Evolutionary conservation across 768 basidiomycete genomes (phyloP).

Genomic region (Calocybe indica): DNA sequence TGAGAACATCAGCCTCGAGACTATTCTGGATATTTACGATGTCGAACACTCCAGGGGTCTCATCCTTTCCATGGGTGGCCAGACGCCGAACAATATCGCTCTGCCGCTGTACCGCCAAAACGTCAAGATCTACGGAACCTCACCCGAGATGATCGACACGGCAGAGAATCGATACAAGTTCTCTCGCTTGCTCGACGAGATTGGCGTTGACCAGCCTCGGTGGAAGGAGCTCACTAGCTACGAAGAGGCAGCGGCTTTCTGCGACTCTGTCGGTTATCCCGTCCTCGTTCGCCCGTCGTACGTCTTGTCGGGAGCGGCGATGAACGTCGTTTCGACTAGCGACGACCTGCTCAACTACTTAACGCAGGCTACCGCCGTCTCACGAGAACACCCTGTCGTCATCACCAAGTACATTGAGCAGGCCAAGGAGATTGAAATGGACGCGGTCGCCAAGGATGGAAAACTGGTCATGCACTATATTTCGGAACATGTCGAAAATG

Average conservation of each 20-base stretch:
- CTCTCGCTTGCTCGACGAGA: slow-evolving; percentile 94
- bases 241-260: slow-evolving; percentile 84
- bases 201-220: slow-evolving; percentile 95
- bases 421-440: slow-evolving; percentile 99
- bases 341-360: slow-evolving; percentile 91
- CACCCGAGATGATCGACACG: slow-evolving; percentile 99
- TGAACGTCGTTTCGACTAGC: slow-evolving; percentile 96
- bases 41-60: slow-evolving; percentile 83
- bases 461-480: slow-evolving; percentile 99
- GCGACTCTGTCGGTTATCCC: slow-evolving; percentile 89
- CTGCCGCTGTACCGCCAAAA: slow-evolving; percentile 94
- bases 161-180: slow-evolving; percentile 99
- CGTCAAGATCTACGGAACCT: slow-evolving; percentile 97
- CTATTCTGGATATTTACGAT: slow-evolving; percentile 96
- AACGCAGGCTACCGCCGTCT: slow-evolving; percentile 92
- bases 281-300: slow-evolving; percentile 97
- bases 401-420: slow-evolving; percentile 99
- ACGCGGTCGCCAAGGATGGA: slow-evolving; percentile 94
- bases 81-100: slow-evolving; percentile 98
- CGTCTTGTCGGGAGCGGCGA: slow-evolving; percentile 98
- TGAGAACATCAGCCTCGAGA: slow-evolving; percentile 96
- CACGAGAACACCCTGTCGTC: slow-evolving; percentile 93
- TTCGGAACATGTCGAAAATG: slow-evolving; percentile 99
- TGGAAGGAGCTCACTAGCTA: slow-evolving; percentile 97
- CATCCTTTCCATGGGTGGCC: slow-evolving; percentile 97